Percentiles rank a stretch among this genome's conserved stretches.
These are phyloP conservation scores for Peterozyma toletana DNA, from an alignment of 805 yeast genomes.

Conservation along the genomic window DNA sequence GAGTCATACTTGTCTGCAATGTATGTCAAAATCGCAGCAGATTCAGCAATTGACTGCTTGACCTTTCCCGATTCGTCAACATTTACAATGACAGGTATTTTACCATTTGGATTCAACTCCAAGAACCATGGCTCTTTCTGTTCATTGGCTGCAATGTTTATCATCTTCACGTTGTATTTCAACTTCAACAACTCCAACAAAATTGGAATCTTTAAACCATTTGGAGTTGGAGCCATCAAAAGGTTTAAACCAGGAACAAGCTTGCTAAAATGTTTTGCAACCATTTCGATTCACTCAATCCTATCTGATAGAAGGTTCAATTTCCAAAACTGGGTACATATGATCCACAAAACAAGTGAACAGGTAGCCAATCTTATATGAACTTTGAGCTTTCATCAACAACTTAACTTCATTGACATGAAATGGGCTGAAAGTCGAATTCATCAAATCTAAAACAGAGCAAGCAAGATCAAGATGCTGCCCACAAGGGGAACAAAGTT, in stretches of 20 bases:
- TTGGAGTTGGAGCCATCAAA: conserved; percentile 30
- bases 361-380: no score
- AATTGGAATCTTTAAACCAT: conserved; percentile 34
- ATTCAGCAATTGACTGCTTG: conserved; percentile 39
- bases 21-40: conserved; percentile 56
- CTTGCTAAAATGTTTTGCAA: no score
- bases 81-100: conserved; percentile 49
- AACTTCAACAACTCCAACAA: conserved; percentile 33
- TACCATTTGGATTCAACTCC: conserved; percentile 53
- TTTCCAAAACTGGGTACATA: no score
- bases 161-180: conserved; percentile 29
- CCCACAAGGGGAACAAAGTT: no score
- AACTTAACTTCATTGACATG: no score
- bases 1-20: conserved; percentile 55
- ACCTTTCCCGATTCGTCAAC: conserved; percentile 31
- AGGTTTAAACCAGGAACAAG: conserved; percentile 1
- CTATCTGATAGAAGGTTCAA: no score
- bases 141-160: conserved; percentile 33
- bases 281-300: no score
- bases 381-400: no score
- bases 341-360: no score
- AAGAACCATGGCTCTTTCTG: conserved; percentile 55
- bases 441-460: no score
- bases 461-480: no score
- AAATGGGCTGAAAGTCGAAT: no score